These are phyloP conservation scores for Debaryomyces tyrocola DNA, from an alignment of 805 yeast species.

Conservation along the genomic window DNA sequence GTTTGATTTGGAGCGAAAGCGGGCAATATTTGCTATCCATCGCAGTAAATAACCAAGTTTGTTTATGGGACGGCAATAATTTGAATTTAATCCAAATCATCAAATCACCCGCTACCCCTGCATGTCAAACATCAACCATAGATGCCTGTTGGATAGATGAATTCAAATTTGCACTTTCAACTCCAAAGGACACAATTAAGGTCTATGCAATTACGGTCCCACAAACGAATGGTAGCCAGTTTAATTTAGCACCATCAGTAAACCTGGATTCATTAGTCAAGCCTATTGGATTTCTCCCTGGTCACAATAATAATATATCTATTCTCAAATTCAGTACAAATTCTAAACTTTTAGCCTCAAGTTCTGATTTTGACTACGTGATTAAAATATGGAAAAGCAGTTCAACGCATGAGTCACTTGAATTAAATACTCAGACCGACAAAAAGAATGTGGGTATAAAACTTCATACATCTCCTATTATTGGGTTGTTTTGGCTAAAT, in stretches of 20 bases:
- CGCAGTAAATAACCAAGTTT: slow-evolving; percentile 45
- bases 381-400: slow-evolving; percentile 77
- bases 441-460: slow-evolving; percentile 9
- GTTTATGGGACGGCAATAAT: slow-evolving; percentile 64
- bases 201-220: slow-evolving; percentile 45
- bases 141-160: slow-evolving; percentile 77
- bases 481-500: slow-evolving; percentile 56
- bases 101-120: slow-evolving; percentile 11
- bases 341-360: slow-evolving; percentile 61
- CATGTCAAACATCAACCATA: slow-evolving; percentile 16
- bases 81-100: slow-evolving; percentile 34
- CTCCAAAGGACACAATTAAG: slow-evolving; percentile 50
- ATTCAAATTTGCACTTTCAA: slow-evolving; percentile 69
- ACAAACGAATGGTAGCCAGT: slow-evolving; percentile 6
- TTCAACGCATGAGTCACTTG: slow-evolving; percentile 50
- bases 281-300: slow-evolving; percentile 41
- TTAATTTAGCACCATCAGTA: not conserved
- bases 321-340: slow-evolving; percentile 52
- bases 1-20: slow-evolving; percentile 59
- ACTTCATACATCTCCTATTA: slow-evolving; percentile 56
- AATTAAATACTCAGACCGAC: slow-evolving; percentile 19
- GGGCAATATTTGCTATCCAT: slow-evolving; percentile 57
- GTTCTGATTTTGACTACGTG: slow-evolving; percentile 68
- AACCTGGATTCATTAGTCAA: slow-evolving; percentile 12
- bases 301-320: slow-evolving; percentile 65